Conservation (phyloP, 345 rosid genomes). For the Firmiana major region DNA sequence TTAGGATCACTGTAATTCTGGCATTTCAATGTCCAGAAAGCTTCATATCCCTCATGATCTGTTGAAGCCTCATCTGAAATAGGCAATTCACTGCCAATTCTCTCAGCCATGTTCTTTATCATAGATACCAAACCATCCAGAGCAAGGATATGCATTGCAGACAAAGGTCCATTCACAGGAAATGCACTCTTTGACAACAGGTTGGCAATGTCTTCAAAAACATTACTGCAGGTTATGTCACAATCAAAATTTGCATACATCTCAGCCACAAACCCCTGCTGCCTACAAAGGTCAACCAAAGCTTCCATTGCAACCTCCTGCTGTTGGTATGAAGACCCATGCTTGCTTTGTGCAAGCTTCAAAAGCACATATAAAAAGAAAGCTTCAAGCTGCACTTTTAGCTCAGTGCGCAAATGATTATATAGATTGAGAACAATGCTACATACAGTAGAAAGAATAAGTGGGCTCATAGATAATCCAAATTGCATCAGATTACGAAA, state of each 20-base stretch:
- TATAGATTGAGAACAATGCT: conserved; percentile 70
- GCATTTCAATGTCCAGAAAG: conserved; percentile 54
- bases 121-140: conserved; percentile 60
- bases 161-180: conserved; percentile 64
- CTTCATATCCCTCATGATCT: conserved; percentile 39
- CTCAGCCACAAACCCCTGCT: conserved; percentile 58
- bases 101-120: conserved; percentile 57
- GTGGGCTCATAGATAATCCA: conserved; percentile 74
- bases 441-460: conserved; percentile 72
- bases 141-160: conserved; percentile 70
- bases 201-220: conserved; percentile 63
- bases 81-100: conserved; percentile 44
- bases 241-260: conserved; percentile 73
- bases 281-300: conserved; percentile 68
- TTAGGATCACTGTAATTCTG: conserved; percentile 48
- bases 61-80: conserved; percentile 30
- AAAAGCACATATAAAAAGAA: conserved; percentile 67
- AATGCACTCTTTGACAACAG: conserved; percentile 63
- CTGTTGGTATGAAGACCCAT: conserved; percentile 70
- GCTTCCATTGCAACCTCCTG: conserved; percentile 88
- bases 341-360: conserved; percentile 59
- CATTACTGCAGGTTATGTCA: conserved; percentile 64
- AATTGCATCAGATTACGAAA: conserved; percentile 70
- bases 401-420: conserved; percentile 53
- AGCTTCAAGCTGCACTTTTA: conserved; percentile 71